A percentile compares a stretch with the other conserved stretches of the same genome.
Conservation (phyloP, 2,329 filamentous ascomycete species). For the Penicillium concentricum region DNA sequence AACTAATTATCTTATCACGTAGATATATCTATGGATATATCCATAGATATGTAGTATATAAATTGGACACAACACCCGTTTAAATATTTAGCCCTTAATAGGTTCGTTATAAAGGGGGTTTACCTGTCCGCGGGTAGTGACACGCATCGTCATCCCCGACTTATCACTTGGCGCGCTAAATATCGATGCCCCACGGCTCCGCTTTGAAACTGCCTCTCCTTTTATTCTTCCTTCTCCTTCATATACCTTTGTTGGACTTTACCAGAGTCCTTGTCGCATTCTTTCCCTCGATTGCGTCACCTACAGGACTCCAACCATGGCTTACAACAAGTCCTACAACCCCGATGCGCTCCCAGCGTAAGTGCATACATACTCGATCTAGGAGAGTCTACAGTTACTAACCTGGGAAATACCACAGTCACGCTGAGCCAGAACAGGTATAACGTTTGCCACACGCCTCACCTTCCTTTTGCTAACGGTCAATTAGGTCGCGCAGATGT, state of each 20-base stretch:
- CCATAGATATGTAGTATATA: background rate
- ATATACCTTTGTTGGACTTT: background rate
- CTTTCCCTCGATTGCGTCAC: constrained; percentile 25
- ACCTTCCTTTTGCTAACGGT: background rate
- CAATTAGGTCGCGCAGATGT: constrained; percentile 47
- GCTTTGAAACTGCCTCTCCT: constrained; percentile 15
- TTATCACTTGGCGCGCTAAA: constrained; percentile 19
- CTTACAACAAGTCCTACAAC: constrained; percentile 90
- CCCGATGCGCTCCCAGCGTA: constrained; percentile 92
- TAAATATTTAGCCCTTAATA: no score
- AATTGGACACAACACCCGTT: background rate
- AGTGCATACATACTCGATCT: constrained; percentile 34
- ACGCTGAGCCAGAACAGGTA: constrained; percentile 74
- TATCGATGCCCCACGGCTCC: constrained; percentile 28
- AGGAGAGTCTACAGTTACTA: constrained; percentile 12
- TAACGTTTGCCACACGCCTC: background rate
- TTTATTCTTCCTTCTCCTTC: background rate
- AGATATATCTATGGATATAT: no score
- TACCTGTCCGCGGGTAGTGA: no score
- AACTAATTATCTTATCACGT: no score
- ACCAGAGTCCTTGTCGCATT: constrained; percentile 1
- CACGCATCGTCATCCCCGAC: background rate
- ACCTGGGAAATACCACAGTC: constrained; percentile 46
- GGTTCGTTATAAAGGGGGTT: background rate
- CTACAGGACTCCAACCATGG: constrained; percentile 58